Evolutionary conservation across 768 basidiomycete genomes (phyloP).

Genomic region (Pholiota molesta): DNA sequence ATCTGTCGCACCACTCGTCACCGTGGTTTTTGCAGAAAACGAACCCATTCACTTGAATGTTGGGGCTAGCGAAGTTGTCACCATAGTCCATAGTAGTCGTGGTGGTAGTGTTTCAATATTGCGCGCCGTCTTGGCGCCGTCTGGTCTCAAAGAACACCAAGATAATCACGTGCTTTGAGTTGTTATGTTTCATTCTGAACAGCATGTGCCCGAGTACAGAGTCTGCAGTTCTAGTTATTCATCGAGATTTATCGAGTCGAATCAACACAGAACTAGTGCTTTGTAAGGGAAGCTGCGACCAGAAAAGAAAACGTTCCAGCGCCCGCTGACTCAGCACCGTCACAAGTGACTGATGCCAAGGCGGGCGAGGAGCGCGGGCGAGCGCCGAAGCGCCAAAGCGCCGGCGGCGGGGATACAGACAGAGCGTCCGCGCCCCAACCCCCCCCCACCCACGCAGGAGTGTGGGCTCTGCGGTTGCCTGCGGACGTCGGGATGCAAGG

Average conservation of each 20-base stretch:
- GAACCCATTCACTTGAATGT: constrained; percentile 33
- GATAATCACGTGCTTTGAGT: not conserved
- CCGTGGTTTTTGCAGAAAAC: constrained; percentile 38
- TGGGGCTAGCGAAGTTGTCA: not conserved
- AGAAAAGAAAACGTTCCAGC: too few relatives aligned
- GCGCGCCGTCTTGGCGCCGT: not conserved
- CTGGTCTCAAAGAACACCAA: not conserved
- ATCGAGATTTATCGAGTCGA: not conserved
- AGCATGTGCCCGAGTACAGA: not conserved
- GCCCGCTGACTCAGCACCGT: too few relatives aligned
- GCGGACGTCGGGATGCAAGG: too few relatives aligned
- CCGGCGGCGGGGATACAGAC: too few relatives aligned
- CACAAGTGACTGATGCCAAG: too few relatives aligned
- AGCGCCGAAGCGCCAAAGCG: too few relatives aligned
- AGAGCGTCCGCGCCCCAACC: too few relatives aligned
- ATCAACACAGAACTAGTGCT: not conserved
- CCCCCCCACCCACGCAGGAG: too few relatives aligned
- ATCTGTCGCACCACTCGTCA: constrained; percentile 32
- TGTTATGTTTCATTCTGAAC: too few relatives aligned
- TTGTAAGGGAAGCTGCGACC: too few relatives aligned
- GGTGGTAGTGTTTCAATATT: not conserved
- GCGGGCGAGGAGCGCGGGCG: too few relatives aligned
- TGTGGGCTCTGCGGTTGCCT: too few relatives aligned
- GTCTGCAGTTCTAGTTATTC: not conserved
- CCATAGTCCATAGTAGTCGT: not conserved